Percentiles rank a stretch among this genome's conserved stretches.
These are phyloP conservation scores for Dalbergia cultrata DNA, from an alignment of 306 rosid genomes.

Conservation along the genomic window DNA sequence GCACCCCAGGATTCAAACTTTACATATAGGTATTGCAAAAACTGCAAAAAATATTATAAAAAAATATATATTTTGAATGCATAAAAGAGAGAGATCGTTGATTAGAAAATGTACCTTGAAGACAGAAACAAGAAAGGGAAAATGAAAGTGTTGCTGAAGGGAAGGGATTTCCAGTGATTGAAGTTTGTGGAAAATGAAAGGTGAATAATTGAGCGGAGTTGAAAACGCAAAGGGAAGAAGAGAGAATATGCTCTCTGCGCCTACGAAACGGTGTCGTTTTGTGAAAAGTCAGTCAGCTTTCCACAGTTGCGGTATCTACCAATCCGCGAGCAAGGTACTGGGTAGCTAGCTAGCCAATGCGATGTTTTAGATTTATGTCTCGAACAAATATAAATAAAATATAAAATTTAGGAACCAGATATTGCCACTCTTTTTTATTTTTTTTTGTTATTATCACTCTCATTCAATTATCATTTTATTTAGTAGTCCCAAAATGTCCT, in stretches of 20 bases:
- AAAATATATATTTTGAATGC: neutral
- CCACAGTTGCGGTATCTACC: neutral
- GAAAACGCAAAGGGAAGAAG: neutral
- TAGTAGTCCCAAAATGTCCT: no score
- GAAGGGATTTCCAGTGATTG: slow-evolving; percentile 23
- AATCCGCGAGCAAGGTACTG: neutral
- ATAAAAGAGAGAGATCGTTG: slow-evolving; percentile 1
- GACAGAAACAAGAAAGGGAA: neutral
- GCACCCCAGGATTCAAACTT: slow-evolving; percentile 15
- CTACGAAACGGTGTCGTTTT: slow-evolving; percentile 39
- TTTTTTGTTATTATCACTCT: no score
- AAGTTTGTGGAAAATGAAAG: slow-evolving; percentile 17
- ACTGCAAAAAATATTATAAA: neutral
- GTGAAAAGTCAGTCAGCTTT: neutral
- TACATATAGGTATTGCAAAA: neutral
- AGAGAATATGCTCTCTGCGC: slow-evolving; percentile 6
- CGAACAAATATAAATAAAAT: neutral
- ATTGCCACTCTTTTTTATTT: no score
- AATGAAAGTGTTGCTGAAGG: slow-evolving; percentile 6
- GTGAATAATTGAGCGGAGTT: slow-evolving; percentile 11
- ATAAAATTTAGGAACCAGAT: no score
- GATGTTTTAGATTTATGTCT: neutral
- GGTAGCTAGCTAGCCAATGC: neutral
- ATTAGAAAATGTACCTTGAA: slow-evolving; percentile 37
- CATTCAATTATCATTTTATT: no score